Base-by-base conservation (phyloP, 495 filamentous ascomycete species). In the Tricharina praecox region DNA sequence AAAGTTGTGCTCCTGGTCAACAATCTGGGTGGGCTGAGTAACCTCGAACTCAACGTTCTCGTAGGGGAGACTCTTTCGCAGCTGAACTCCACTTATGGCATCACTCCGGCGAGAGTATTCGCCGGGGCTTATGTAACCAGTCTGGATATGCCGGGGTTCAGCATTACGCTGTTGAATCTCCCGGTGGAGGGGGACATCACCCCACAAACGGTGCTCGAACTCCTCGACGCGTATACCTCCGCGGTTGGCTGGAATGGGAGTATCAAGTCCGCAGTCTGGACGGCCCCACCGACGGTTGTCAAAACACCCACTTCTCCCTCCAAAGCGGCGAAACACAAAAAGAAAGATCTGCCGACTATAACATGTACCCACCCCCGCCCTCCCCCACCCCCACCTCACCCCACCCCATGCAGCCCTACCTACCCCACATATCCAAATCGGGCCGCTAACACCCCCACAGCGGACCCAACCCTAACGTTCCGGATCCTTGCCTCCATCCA, bases 81-180 rank as follows among this genome's bases (percentile, higher is more conserved):
- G 65, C 73, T 97, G 50, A 43, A 67, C 68, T 4, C 13, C 13
- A 44, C 37, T 3, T 53, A 45, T 44, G 24, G 23, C 35, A 51
- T 56, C 49, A 55, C 42, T 9, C 58, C 57, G 4, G 50, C 42
- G 25, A 42, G 58, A 16, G 61, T 73, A 9, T 66, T 75, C 45
- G 64, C 67, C 32, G 74, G 74, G 11, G 70, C 71, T 21, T 74
- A 70, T 57, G 62, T 94, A 74, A 94, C 87, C 33, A 88, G 82
- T 58, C 68, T 97, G 47, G 93, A 97, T 56, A 85, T 83, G 0
- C 72, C 86, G 20, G 90, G 88, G 7, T 96, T 96, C 68, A 92
- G 82, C 58, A 78, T 93, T 55, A 78, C 80, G 2, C 59, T 44
- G 18, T 9, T 44, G 8, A 26, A 18, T 7, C 41, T 44, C 2